These are phyloP conservation scores for Thamnidium elegans DNA, from an alignment of 192 early-diverging fungal genomes.

Conservation along the genomic window DNA sequence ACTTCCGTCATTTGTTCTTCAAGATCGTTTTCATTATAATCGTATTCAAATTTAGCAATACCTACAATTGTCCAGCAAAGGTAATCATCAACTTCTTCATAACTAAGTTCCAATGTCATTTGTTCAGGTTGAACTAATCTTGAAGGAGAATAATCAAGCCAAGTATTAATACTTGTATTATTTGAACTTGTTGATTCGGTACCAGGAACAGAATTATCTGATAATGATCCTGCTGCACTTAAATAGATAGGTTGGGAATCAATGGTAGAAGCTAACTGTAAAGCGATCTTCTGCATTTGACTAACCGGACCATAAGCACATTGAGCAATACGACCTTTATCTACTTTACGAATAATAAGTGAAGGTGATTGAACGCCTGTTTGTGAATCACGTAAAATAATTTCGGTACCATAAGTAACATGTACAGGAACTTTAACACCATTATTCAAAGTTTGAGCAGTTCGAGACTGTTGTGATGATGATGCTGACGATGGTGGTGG, in stretches of 20 bases:
- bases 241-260: conserved; percentile 26
- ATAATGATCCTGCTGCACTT: conserved; percentile 30
- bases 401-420: conserved; percentile 65
- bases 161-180: conserved; percentile 11
- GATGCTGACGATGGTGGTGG: background rate
- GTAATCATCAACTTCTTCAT: conserved; percentile 66
- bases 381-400: conserved; percentile 63
- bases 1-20: conserved; percentile 1
- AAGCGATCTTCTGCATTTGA: conserved; percentile 84
- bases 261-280: conserved; percentile 43
- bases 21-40: conserved; percentile 7
- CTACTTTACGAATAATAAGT: conserved; percentile 79
- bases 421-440: background rate
- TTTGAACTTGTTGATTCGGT: background rate
- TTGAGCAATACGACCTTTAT: conserved; percentile 68
- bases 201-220: conserved; percentile 9
- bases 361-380: conserved; percentile 64
- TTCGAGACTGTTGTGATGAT: too few species aligned
- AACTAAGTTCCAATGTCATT: background rate
- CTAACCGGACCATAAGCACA: conserved; percentile 71
- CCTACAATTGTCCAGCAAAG: conserved; percentile 86
- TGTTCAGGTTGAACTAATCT: conserved; percentile 3
- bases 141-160: conserved; percentile 25
- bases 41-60: conserved; percentile 56
- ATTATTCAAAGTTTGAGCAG: too few species aligned